Evolutionary conservation across 2,329 filamentous ascomycete species (phyloP), one percentile per base, ranked within the genome.

Genomic region (Colletotrichum aenigma): DNA sequence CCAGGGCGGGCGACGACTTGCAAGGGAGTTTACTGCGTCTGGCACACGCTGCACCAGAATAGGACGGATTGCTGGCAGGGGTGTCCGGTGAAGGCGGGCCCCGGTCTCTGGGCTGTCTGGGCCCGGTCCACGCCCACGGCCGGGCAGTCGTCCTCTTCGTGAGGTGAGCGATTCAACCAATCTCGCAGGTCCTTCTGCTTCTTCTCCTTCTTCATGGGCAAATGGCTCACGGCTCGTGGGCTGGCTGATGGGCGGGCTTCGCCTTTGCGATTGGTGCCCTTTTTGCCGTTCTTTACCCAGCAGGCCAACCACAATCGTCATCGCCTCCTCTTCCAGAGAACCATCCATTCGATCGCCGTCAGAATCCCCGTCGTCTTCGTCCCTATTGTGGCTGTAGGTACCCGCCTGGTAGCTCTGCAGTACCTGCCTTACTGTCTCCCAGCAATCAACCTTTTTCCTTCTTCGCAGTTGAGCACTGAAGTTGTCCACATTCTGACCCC

Each of bases 281-380:
- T 76, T 69, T 52, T 65, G 64, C 70, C 70, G 65, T 65, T 18
- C 16, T 69, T 76, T 74, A 72, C 38, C 69, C 73, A 67, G 10
- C 10, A 36, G 36, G 48, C 32, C 36, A 56, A 75, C 64, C 61
- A 30, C 26, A 66, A 36, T 28, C 62, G 9, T 12, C 26, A 10
- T 13, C 36, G 16, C 28, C 43, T 55, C 38, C 65, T 69, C 52
- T 34, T 24, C 64, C 55, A 61, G 30, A 61, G 24, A 61, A 24
- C 64, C 26, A 52, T 26, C 26, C 12, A 38, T 32, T 48, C 66
- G 56, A 52, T 70, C 30, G 36, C 67, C 16, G 32, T 52, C 28
- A 62, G 56, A 60, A 52, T 34, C n/a, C 28, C 67, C 67, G 58
- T 70, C 58, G 28, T 28, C 48, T 52, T 38, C 67, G 38, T 48